A percentile compares a stretch with the other conserved stretches of the same genome.
phyloP scores from a whole-genome alignment of 2,329 filamentous ascomycete species.

The Beauveria varroae region DNA sequence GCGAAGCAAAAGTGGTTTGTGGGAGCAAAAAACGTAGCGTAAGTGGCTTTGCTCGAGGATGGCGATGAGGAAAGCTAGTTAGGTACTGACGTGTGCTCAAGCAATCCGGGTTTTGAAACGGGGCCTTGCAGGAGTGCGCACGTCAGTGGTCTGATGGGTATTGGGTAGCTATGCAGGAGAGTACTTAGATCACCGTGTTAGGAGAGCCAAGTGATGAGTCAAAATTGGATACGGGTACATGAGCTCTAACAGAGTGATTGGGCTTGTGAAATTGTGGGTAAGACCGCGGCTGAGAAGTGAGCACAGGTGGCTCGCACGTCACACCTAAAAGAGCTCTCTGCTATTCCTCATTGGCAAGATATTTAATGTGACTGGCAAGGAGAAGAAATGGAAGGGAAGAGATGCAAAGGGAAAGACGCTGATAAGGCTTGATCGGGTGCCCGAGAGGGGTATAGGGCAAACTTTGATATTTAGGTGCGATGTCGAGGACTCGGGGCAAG shows the following conservation, averaged over 20 bases:
- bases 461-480: background rate
- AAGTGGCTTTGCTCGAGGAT: constrained; percentile 24
- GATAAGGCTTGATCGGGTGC: background rate
- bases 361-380: no score
- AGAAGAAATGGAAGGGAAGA: no score
- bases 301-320: background rate
- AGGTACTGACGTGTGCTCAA: constrained; percentile 15
- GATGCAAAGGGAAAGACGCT: background rate
- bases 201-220: background rate
- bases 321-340: no score
- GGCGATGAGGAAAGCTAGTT: constrained; percentile 15
- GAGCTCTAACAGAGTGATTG: background rate
- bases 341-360: no score
- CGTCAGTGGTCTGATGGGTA: background rate
- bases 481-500: background rate
- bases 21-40: constrained; percentile 21
- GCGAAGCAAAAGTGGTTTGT: constrained; percentile 7
- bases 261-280: constrained; percentile 11
- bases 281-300: constrained; percentile 2
- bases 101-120: constrained; percentile 13
- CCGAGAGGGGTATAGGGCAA: background rate
- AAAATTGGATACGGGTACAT: background rate
- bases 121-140: constrained; percentile 5
- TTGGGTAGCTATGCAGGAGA: constrained; percentile 1
- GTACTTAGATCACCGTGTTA: background rate